A percentile compares a stretch with the other conserved stretches of the same genome.
Evolutionary conservation across 192 early-diverging fungal species (phyloP).

Genomic region (Coemansia nantahalensis): DNA sequence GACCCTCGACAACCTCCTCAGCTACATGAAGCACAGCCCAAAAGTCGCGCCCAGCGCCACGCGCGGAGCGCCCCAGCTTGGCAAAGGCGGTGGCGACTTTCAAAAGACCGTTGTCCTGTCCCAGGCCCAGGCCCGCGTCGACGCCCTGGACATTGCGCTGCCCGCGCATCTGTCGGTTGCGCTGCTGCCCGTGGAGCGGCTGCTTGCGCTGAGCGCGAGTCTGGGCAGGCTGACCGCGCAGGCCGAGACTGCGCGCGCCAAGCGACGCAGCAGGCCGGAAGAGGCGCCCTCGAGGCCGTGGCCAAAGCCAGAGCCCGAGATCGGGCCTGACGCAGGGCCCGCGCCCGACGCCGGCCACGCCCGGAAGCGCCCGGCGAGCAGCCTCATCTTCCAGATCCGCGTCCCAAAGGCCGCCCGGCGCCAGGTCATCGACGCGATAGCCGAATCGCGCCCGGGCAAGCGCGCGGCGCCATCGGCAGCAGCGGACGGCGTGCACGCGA

Average conservation of each 20-base stretch:
- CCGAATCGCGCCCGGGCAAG: slow-evolving; percentile 3
- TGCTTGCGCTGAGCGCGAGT: slow-evolving; percentile 5
- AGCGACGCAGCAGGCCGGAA: background rate
- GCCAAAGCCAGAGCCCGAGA: too few species aligned
- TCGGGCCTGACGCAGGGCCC: background rate
- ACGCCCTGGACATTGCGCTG: slow-evolving; percentile 9
- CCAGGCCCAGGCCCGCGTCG: slow-evolving; percentile 21
- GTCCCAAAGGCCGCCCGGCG: slow-evolving; percentile 39
- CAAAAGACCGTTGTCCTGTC: slow-evolving; percentile 30
- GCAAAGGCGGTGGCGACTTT: slow-evolving; percentile 1
- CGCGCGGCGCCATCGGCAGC: slow-evolving; percentile 3
- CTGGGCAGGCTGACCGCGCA: slow-evolving; percentile 6
- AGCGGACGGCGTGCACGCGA: background rate
- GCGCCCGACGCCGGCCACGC: background rate
- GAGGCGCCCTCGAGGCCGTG: slow-evolving; percentile 2
- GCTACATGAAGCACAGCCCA: slow-evolving; percentile 37
- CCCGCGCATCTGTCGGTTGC: slow-evolving; percentile 16
- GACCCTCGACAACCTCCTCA: slow-evolving; percentile 32
- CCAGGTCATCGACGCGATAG: slow-evolving; percentile 28
- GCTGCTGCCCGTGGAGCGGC: slow-evolving; percentile 12
- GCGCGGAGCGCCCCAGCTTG: background rate
- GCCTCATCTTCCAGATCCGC: slow-evolving; percentile 23
- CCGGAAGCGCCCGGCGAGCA: background rate
- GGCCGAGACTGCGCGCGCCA: background rate
- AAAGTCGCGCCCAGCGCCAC: slow-evolving; percentile 8